Evolutionary conservation across 306 rosid species (phyloP).

Genomic region (Calophaca sinica): DNA sequence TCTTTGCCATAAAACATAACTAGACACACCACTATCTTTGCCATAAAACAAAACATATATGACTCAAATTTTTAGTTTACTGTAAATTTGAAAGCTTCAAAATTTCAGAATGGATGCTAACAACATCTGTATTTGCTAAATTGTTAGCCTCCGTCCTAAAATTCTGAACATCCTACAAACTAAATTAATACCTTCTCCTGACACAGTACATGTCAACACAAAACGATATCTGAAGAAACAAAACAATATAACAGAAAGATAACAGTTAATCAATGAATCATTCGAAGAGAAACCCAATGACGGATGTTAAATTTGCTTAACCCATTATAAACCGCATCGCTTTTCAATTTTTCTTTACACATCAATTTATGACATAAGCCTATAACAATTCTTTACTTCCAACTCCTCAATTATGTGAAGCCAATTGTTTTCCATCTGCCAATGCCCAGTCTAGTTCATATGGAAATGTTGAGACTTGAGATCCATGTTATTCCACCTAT

Average conservation of each 20-base stretch:
- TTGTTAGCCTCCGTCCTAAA: no score
- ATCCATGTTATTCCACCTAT: no score
- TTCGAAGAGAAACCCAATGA: constrained; percentile 1
- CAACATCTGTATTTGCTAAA: background rate
- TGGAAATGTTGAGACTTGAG: no score
- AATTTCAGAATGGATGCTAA: constrained; percentile 20
- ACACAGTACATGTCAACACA: background rate
- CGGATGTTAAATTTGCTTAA: constrained; percentile 18
- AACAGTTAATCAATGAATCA: background rate
- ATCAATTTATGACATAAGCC: constrained; percentile 3
- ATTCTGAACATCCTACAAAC: constrained; percentile 18
- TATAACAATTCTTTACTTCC: background rate
- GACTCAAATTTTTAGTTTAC: background rate
- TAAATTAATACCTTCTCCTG: background rate
- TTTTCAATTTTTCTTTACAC: background rate
- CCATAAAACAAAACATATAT: constrained; percentile 4
- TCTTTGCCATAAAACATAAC: background rate
- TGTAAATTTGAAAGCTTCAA: constrained; percentile 15
- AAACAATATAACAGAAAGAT: background rate
- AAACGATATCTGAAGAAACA: background rate
- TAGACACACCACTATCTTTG: no score
- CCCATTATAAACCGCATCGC: background rate
- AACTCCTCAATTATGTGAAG: constrained; percentile 17
- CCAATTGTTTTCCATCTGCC: constrained; percentile 28
- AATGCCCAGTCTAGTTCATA: background rate